Percentiles rank a stretch among this genome's conserved stretches.
Evolutionary conservation across 2,329 filamentous ascomycete genomes (phyloP).

Genomic region (Pestalotiopsis sp.): DNA sequence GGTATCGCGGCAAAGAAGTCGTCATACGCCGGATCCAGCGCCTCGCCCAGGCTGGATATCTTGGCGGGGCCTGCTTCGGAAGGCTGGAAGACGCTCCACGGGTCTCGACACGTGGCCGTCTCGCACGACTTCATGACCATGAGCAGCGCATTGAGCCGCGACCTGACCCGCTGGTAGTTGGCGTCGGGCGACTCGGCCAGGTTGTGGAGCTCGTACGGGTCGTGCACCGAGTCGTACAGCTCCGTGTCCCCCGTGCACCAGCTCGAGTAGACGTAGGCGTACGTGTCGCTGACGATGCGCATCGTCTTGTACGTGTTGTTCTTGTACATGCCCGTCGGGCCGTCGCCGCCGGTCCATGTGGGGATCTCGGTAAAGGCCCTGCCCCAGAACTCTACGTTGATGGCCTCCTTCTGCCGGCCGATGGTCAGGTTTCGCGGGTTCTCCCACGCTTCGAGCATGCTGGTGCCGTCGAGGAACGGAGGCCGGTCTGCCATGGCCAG

Average conservation of each 20-base stretch:
- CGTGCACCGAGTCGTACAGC: slow-evolving; percentile 58
- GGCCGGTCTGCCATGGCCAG: slow-evolving; percentile 41
- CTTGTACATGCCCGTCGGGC: background rate
- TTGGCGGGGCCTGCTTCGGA: slow-evolving; percentile 41
- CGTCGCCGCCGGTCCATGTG: background rate
- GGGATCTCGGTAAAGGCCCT: background rate
- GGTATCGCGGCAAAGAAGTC: slow-evolving; percentile 46
- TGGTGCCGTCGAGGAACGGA: slow-evolving; percentile 49
- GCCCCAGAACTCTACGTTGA: slow-evolving; percentile 57
- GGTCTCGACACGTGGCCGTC: slow-evolving; percentile 23
- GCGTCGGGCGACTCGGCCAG: slow-evolving; percentile 13
- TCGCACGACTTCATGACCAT: slow-evolving; percentile 29
- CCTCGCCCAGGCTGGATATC: slow-evolving; percentile 42
- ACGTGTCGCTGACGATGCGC: slow-evolving; percentile 53
- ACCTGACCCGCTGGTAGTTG: slow-evolving; percentile 16
- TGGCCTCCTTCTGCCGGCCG: slow-evolving; percentile 25
- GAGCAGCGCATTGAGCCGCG: slow-evolving; percentile 26
- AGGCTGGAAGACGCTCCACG: slow-evolving; percentile 49
- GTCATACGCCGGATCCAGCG: slow-evolving; percentile 50
- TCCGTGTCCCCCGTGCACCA: slow-evolving; percentile 72
- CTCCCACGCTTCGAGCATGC: slow-evolving; percentile 42
- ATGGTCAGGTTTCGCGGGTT: background rate
- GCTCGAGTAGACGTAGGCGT: slow-evolving; percentile 66
- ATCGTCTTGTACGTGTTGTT: slow-evolving; percentile 66
- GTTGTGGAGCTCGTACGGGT: slow-evolving; percentile 28